These are phyloP conservation scores for Onygenales sp. DNA, from an alignment of 2,329 filamentous ascomycete species.

Conservation along the genomic window DNA sequence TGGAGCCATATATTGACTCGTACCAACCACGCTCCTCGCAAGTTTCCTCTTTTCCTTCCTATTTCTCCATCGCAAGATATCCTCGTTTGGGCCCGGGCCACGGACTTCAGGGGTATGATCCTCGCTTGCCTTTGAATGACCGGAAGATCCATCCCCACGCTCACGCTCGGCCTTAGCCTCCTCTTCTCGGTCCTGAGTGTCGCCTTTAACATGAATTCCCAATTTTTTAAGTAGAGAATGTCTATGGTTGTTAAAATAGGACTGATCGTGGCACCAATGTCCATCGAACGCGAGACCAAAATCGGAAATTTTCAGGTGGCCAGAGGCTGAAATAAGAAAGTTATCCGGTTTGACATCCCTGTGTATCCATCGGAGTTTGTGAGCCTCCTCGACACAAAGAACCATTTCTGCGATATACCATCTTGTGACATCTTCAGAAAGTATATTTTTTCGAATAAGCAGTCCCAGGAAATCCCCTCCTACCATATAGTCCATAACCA, in stretches of 20 bases:
- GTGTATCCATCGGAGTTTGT: conserved; percentile 82
- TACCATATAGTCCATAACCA: conserved; percentile 98
- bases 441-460: conserved; percentile 71
- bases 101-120: conserved; percentile 29
- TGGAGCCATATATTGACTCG: conserved; percentile 96
- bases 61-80: conserved; percentile 61
- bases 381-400: conserved; percentile 83
- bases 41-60: conserved; percentile 58
- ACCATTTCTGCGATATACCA: conserved; percentile 97
- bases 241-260: conserved; percentile 75
- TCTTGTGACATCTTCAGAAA: conserved; percentile 67
- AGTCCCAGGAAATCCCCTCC: conserved; percentile 88
- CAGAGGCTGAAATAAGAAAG: conserved; percentile 78
- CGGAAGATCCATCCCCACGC: not conserved
- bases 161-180: conserved; percentile 13
- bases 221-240: conserved; percentile 70
- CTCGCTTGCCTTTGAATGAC: conserved; percentile 13
- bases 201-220: conserved; percentile 63
- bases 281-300: conserved; percentile 94
- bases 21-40: conserved; percentile 82
- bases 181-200: conserved; percentile 55
- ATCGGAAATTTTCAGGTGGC: conserved; percentile 91
- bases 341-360: conserved; percentile 97
- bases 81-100: conserved; percentile 29
- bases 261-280: conserved; percentile 84